These are phyloP conservation scores for Coniophora puteana DNA, from an alignment of 1,284 basidiomycete genomes.

Conservation along the genomic window DNA sequence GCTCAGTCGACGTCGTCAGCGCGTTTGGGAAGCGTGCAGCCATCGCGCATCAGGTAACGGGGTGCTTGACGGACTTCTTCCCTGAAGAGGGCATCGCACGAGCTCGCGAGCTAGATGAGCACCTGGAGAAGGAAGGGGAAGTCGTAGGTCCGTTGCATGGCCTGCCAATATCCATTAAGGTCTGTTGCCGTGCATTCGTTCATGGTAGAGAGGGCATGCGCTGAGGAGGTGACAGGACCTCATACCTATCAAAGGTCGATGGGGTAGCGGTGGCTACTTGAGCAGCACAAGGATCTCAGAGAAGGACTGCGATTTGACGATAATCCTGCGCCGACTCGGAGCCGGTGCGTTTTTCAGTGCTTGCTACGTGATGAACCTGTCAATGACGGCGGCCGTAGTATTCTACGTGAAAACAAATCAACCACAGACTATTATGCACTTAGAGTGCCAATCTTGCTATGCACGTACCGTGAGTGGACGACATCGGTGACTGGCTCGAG, in stretches of 20 bases:
- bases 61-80: conserved; percentile 27
- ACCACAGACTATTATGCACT: conserved; percentile 37
- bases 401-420: conserved; percentile 47
- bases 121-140: conserved; percentile 30
- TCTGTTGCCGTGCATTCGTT: neutral
- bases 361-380: neutral
- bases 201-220: neutral
- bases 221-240: conserved; percentile 32
- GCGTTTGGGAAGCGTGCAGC: conserved; percentile 29
- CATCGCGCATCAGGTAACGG: conserved; percentile 24
- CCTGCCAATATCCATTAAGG: conserved; percentile 46
- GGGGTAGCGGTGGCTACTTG: conserved; percentile 39
- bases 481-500: neutral
- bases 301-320: conserved; percentile 20
- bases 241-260: conserved; percentile 32
- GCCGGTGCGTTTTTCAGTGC: conserved; percentile 19
- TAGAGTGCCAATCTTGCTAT: conserved; percentile 35
- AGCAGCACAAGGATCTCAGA: conserved; percentile 20
- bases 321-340: conserved; percentile 28
- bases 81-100: conserved; percentile 30
- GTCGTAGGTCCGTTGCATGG: conserved; percentile 46
- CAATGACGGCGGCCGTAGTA: conserved; percentile 21
- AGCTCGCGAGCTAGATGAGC: conserved; percentile 38
- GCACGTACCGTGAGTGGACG: conserved; percentile 31
- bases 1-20: conserved; percentile 21